A percentile compares a stretch with the other conserved stretches of the same genome.
Conservation (phyloP, 306 rosid species). For the Malus orientalis region DNA sequence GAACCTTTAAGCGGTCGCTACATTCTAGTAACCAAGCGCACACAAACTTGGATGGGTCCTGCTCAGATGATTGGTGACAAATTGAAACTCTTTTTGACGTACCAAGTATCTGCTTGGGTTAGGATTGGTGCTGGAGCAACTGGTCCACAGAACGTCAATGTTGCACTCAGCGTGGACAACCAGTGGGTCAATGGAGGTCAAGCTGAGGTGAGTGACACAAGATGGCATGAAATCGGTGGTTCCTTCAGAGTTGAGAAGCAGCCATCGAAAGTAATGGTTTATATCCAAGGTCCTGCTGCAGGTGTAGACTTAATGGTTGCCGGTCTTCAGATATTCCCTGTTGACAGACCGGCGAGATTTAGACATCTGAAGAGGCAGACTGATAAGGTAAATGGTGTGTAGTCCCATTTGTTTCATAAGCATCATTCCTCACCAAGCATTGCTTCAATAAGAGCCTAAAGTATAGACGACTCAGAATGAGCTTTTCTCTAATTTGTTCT, state of each 20-base stretch:
- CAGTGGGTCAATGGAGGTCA: slow-evolving; percentile 98
- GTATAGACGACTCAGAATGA: not conserved
- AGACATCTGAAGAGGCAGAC: slow-evolving; percentile 53
- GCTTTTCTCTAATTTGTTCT: not conserved
- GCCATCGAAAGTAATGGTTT: slow-evolving; percentile 73
- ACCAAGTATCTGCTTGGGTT: slow-evolving; percentile 95
- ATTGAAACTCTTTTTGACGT: slow-evolving; percentile 66
- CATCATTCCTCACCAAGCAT: not conserved
- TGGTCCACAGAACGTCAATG: slow-evolving; percentile 64
- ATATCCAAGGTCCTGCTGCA: slow-evolving; percentile 81
- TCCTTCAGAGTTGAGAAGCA: slow-evolving; percentile 91
- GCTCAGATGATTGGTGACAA: slow-evolving; percentile 80
- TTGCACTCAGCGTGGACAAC: slow-evolving; percentile 67
- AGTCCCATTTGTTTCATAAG: not conserved
- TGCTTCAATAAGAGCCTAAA: not conserved
- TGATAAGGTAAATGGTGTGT: slow-evolving; percentile 51
- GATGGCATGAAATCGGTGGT: slow-evolving; percentile 93
- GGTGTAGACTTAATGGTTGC: slow-evolving; percentile 80
- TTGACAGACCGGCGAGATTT: slow-evolving; percentile 71
- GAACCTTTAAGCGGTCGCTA: slow-evolving; percentile 64
- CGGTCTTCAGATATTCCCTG: slow-evolving; percentile 90
- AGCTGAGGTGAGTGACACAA: slow-evolving; percentile 37
- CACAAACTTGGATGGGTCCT: slow-evolving; percentile 97
- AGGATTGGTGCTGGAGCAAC: slow-evolving; percentile 53
- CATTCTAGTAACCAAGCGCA: slow-evolving; percentile 70